Conservation (phyloP, 257 asterid genomes). For the Solanum pennellii region DNA sequence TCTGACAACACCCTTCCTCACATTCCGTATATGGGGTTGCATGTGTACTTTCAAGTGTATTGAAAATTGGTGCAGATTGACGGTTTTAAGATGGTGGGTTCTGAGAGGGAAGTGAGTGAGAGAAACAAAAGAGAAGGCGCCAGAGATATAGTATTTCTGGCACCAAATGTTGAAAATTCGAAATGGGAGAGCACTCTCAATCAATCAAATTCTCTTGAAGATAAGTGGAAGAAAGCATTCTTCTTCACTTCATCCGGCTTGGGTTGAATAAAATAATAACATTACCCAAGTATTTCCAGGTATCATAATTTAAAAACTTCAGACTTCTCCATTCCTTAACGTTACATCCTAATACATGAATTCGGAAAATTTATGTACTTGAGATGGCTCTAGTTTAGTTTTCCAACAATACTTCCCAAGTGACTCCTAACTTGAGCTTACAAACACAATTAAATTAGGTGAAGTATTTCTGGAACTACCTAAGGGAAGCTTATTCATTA, state of each 20-base stretch:
- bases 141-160: neutral
- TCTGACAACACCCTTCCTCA: neutral
- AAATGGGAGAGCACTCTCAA: neutral
- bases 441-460: neutral
- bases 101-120: neutral
- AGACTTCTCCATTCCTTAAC: neutral
- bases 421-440: neutral
- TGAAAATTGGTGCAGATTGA: neutral
- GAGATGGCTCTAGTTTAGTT: neutral
- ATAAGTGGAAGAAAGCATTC: neutral
- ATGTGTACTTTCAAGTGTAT: neutral
- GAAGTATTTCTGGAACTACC: neutral
- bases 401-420: neutral
- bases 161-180: neutral
- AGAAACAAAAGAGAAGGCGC: neutral
- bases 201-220: neutral
- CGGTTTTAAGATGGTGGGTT: neutral
- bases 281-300: neutral
- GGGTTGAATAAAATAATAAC: neutral
- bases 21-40: neutral
- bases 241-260: neutral
- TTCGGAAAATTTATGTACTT: neutral
- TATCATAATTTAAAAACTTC: neutral
- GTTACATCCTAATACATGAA: neutral
- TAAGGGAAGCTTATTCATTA: neutral